Base-by-base conservation (phyloP, 2,329 filamentous ascomycete genomes). In the Aspergillus ochraceoroseus region DNA sequence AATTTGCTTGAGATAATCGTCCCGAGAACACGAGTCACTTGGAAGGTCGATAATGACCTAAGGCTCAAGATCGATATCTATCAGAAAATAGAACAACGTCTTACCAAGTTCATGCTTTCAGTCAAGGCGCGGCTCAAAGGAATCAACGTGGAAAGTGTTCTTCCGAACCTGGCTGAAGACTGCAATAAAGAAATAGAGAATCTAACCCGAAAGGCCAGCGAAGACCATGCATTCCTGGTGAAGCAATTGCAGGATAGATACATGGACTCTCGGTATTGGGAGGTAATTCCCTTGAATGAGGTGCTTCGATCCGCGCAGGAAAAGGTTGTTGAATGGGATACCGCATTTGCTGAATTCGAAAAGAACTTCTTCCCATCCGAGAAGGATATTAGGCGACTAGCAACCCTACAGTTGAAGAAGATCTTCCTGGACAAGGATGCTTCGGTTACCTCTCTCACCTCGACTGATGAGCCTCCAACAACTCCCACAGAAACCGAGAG, bases 21-120 rank as follows among this genome's bases (percentile, higher is more conserved):
- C 2, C 92, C 92, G 1, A 79, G 89, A 41, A 80, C 88, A 17
- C 80, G 86, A 40, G 85, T 98, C 36, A 95, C 90, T 0, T 98
- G 94, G 90, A 96, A 95, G 63, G 92, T 98, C 17, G 90, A 95
- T 52, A 85, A 94, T 49, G 92, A 98, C 59, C 69, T 98, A 33
- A 84, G 77, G 51, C 75, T 98, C 54, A 95, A 95, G 64, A 98
- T 98, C 54, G 87, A 95, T 15, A 80, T 95, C 20, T 98, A 86
- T 59, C 74, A 72, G 14, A 84, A 82, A 57, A 85, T 84, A 46
- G 86, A 95, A 57, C 82, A 87, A 38, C 80, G 87, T 23, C 82
- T 95, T 68, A 81, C 80, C 49, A 81, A 82, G 14, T 98, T 95
- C 67, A 95, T 95, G 73, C 66, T 77, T 13, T 95, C 90, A 0